phyloP scores from a whole-genome alignment of 2,329 filamentous ascomycete genomes.

The Colletotrichum agaves region DNA sequence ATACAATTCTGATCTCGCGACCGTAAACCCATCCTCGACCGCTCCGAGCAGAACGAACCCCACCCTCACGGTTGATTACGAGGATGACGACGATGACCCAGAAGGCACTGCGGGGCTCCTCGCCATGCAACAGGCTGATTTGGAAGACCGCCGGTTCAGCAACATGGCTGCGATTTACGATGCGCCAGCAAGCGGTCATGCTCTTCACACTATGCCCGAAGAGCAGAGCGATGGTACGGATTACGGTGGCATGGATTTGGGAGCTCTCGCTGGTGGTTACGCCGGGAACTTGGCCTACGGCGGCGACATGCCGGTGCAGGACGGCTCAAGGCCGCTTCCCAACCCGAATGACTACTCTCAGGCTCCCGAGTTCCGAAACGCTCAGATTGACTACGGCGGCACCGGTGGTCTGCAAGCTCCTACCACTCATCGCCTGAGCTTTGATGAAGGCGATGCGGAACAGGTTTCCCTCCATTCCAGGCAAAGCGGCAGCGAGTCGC shows the following conservation, averaged over 20 bases:
- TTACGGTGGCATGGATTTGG: constrained; percentile 77
- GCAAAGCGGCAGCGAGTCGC: constrained; percentile 72
- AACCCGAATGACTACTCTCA: constrained; percentile 53
- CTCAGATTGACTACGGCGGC: constrained; percentile 85
- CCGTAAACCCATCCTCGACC: constrained; percentile 50
- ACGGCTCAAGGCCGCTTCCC: constrained; percentile 60
- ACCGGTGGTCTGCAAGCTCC: constrained; percentile 91
- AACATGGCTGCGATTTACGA: constrained; percentile 60
- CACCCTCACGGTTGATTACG: constrained; percentile 51
- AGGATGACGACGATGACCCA: constrained; percentile 83
- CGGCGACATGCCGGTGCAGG: constrained; percentile 54
- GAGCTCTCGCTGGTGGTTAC: constrained; percentile 78
- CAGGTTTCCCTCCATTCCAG: constrained; percentile 66
- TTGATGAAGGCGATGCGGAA: constrained; percentile 95
- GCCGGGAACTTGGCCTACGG: constrained; percentile 63
- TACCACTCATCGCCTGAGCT: constrained; percentile 79
- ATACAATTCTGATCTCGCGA: constrained; percentile 60
- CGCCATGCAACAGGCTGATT: constrained; percentile 85
- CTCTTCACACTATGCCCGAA: constrained; percentile 59
- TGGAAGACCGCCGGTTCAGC: constrained; percentile 75
- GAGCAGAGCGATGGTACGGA: constrained; percentile 77
- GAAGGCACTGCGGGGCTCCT: constrained; percentile 87
- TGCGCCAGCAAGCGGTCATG: constrained; percentile 50
- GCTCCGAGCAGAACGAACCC: constrained; percentile 53
- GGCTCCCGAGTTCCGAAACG: constrained; percentile 62